Evolutionary conservation across 2,329 filamentous ascomycete genomes (phyloP), one percentile per base, ranked within the genome.

Genomic region (Pseudogymnoascus sp.): DNA sequence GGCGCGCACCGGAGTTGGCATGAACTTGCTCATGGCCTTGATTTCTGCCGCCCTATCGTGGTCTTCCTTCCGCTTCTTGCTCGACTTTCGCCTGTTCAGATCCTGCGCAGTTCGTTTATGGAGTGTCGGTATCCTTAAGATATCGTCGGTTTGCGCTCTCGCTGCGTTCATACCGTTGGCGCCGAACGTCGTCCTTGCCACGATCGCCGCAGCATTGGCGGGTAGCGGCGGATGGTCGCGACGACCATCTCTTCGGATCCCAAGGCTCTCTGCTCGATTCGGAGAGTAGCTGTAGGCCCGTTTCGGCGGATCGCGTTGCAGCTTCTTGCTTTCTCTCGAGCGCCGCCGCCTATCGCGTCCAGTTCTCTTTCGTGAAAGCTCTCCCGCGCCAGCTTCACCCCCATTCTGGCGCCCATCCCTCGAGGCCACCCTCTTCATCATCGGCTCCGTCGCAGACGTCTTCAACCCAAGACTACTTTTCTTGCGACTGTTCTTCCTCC

Each of bases 31-130:
- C 89, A 97, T 90, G 61, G 90, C 86, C 71, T 87, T 90, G 71
- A 97, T 92, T 75, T 96, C 91, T 65, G 90, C 90, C 75, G 96
- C 92, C 63, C 93, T 84, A 63, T 88, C 81, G 71, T 85, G 84
- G 65, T 95, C 90, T 65, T 88, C 82, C 68, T 88, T 87, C 69
- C 87, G 86, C 68, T 88, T 84, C 76, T 90, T 95, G 78, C 85
- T 92, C 41, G 89, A 89, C 71, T 86, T 91, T 65, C 87, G 86
- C 63, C 86, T 84, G 60, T 84, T 75, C 29, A 88, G 78, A 59
- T 86, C 83, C 66, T 82, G 80, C 63, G 80, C 80, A 65, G 80
- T 80, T 68, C 84, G 83, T 72, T 87, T 90, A 68, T 85, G 80
- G 29, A 87, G 73, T 7, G 84, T 87, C 5, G 80, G 80, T 61